Conservation (phyloP, 768 basidiomycete genomes). For the Panaeolus papilionaceus region DNA sequence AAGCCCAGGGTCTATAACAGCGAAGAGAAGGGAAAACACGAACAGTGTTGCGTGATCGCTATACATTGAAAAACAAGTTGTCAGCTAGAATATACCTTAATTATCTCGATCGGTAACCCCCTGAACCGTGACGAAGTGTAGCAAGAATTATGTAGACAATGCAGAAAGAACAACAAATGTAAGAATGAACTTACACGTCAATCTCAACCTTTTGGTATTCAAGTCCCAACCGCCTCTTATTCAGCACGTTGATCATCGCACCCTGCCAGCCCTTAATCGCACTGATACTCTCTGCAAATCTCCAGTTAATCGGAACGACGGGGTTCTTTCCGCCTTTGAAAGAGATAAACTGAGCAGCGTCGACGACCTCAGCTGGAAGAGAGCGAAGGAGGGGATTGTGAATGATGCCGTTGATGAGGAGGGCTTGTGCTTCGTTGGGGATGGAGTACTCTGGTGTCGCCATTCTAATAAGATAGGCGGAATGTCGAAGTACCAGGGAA, state of each 20-base stretch:
- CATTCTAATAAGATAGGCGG: too few species aligned
- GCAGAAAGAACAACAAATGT: background rate
- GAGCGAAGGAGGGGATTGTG: slow-evolving; percentile 22
- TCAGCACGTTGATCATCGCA: slow-evolving; percentile 31
- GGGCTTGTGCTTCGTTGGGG: background rate
- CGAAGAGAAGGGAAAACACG: slow-evolving; percentile 23
- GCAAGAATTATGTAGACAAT: too few species aligned
- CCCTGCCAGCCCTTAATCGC: slow-evolving; percentile 35
- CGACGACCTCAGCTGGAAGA: slow-evolving; percentile 22
- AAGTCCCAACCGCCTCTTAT: slow-evolving; percentile 30
- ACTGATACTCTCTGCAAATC: slow-evolving; percentile 34
- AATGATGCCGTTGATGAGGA: slow-evolving; percentile 23
- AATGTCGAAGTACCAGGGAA: too few species aligned
- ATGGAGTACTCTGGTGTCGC: background rate
- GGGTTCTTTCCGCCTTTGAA: slow-evolving; percentile 25
- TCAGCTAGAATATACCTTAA: too few species aligned
- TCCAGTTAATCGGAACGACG: slow-evolving; percentile 32
- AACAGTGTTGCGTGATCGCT: slow-evolving; percentile 32
- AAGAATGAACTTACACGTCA: slow-evolving; percentile 25
- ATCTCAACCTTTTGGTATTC: slow-evolving; percentile 31
- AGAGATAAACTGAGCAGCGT: slow-evolving; percentile 22
- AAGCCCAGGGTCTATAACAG: slow-evolving; percentile 24
- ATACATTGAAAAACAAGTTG: background rate
- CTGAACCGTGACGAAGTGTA: too few species aligned
- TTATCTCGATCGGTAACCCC: too few species aligned